Evolutionary conservation across 257 asterid species (phyloP), one percentile per base, ranked within the genome.

Genomic region (Nicotiana undulata): DNA sequence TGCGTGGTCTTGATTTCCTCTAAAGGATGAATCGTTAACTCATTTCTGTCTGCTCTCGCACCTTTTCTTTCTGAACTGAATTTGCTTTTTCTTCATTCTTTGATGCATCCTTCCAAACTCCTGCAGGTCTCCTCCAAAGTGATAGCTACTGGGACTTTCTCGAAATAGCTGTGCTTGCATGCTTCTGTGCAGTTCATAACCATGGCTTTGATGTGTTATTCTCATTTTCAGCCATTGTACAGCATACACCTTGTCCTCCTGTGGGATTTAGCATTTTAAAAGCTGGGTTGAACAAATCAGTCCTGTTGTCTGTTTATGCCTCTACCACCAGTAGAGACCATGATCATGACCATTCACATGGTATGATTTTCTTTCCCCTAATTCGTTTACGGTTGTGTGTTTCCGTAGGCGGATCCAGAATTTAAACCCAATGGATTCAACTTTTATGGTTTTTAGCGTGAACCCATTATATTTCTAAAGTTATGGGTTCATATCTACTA

Each of bases 251-350:
- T 53, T 89, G 85, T 84, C 97, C 86, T 83, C 99, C 99, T 31
- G 77, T 94, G 85, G 99, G 99, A 85, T 96, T 96, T 90, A 89
- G 98, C 93, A 94, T 96, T 81, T 88, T 96, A 84, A 94, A 89
- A 88, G 99, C 98, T 83, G 99, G 99, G 82, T 81, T 96, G 87
- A 96, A 92, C 93, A 96, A 96, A 87, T 96, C 99, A 34, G 98
- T 96, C 90, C 96, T 96, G 78, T 81, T 96, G 90, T 94, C 99
- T 15, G 96, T 96, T 85, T 96, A 96, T 87, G 92, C 97, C 77
- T 88, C 99, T 86, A 90, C 97, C 79, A 89, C 89, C 79, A 77
- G 78, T 83, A 83, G 96, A 87, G 94, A 92, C 79, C 72, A 82
- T 75, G 77, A 80, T 37, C 89, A 87, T 79, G 89, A 89, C 85